Evolutionary conservation across 208 protist species (phyloP).

Genomic region (Leishmania turanica): DNA sequence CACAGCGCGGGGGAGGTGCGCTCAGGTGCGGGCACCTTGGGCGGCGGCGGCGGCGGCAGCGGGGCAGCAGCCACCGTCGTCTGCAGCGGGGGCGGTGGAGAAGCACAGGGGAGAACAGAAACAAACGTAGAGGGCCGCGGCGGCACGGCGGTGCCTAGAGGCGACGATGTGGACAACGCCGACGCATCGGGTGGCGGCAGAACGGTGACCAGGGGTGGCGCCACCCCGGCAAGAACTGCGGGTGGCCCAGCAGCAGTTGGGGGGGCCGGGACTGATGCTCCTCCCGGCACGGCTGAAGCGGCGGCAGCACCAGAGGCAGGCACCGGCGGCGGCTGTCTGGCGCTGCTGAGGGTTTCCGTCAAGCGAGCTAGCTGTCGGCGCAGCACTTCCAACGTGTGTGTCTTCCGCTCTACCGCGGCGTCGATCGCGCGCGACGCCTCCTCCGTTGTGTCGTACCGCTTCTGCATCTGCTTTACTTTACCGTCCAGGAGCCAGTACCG

Average conservation of each 20-base stretch:
- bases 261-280: neutral
- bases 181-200: neutral
- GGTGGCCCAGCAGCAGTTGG: neutral
- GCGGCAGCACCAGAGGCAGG: neutral
- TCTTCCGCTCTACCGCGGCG: slow-evolving; percentile 34
- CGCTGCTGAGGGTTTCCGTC: slow-evolving; percentile 42
- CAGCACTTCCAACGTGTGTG: slow-evolving; percentile 41
- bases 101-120: neutral
- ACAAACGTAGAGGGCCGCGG: slow-evolving; percentile 13
- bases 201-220: neutral
- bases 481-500: slow-evolving; percentile 43
- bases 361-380: slow-evolving; percentile 43
- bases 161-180: slow-evolving; percentile 3
- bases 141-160: neutral
- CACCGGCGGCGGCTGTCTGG: slow-evolving; percentile 1
- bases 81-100: neutral
- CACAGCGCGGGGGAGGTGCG: neutral
- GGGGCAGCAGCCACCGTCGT: neutral
- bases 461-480: slow-evolving; percentile 39
- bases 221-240: neutral
- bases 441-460: slow-evolving; percentile 32
- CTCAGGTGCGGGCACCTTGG: slow-evolving; percentile 1
- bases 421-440: slow-evolving; percentile 46
- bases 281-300: neutral
- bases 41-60: slow-evolving; percentile 7